Evolutionary conservation across 768 basidiomycete genomes (phyloP), one percentile per base, ranked within the genome.

Genomic region (Pholiota microspora): DNA sequence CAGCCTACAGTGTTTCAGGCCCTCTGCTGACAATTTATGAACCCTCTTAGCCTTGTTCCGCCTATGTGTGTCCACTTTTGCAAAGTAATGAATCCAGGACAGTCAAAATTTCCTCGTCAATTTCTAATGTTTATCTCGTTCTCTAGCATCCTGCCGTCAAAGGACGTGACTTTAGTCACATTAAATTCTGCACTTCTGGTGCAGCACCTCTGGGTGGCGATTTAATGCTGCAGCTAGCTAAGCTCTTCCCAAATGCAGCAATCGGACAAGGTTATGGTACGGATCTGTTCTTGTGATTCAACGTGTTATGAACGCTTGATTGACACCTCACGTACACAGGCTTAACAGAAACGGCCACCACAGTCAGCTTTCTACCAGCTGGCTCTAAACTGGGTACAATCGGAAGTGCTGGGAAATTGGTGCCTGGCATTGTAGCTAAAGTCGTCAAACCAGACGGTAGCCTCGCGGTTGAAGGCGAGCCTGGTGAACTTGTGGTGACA

Each of bases 191-290:
- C 63, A 68, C 84, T 52, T 82, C 73, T 48, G 86, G 86, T 34
- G 86, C 84, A 15, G 86, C 86, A 1, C 86, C 86, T 7, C 62
- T 88, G 16, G 82, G 82, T 4, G 77, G 78, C 10, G 83, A 84
- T 42, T 71, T 86, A 9, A 73, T 81, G 68, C 51, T 67, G 24
- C 65, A 73, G 52, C 32, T 85, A 38, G 62, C 69, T n/a, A 63
- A 74, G 45, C 54, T 84, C 7, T 63, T 86, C 13, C 84, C 85
- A 1, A 81, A 85, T 52, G 82, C 83, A 8, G 68, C 67, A n/a
- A 79, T 86, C 45, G 84, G 84, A 7, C 85, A 86, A 69, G 85
- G 81, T 51, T 86, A 83, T 65, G 84, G 84, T 81, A 23, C 2
- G 69, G 35, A 8, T 16, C 28, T 15, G 29, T 12, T 6, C 55